A percentile compares a stretch with the other conserved stretches of the same genome.
Evolutionary conservation across 441 rosid species (phyloP).

Genomic region (Populus hybrid): DNA sequence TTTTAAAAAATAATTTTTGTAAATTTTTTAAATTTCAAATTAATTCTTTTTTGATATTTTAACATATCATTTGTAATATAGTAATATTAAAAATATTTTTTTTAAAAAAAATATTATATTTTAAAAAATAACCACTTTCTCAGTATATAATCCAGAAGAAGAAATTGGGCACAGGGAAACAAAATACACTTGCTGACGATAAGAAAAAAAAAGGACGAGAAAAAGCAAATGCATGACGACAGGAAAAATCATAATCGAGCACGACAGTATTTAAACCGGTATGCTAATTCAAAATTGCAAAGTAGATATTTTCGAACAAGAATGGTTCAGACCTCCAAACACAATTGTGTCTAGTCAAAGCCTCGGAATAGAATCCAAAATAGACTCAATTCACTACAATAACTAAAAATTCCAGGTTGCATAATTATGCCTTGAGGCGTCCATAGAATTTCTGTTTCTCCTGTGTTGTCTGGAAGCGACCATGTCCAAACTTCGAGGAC

Average conservation of each 20-base stretch:
- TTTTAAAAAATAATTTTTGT: too few relatives aligned
- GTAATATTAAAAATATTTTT: too few relatives aligned
- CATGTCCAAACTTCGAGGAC: slow-evolving; percentile 79
- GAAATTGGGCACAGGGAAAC: too few relatives aligned
- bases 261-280: background rate
- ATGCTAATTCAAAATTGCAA: background rate
- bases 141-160: too few relatives aligned
- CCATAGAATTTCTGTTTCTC: slow-evolving; percentile 69
- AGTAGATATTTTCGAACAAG: background rate
- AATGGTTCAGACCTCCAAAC: background rate
- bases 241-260: background rate
- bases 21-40: too few relatives aligned
- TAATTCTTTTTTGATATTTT: too few relatives aligned
- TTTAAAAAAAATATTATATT: too few relatives aligned
- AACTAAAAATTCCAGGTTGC: slow-evolving; percentile 4
- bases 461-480: slow-evolving; percentile 70
- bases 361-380: background rate
- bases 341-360: background rate
- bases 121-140: too few relatives aligned
- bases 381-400: slow-evolving; percentile 10
- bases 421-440: slow-evolving; percentile 45
- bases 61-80: too few relatives aligned
- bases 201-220: too few relatives aligned
- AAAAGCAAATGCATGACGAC: background rate
- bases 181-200: too few relatives aligned